These are phyloP conservation scores for Triangularia setosa DNA, from an alignment of 2,329 filamentous ascomycete species.

Conservation along the genomic window DNA sequence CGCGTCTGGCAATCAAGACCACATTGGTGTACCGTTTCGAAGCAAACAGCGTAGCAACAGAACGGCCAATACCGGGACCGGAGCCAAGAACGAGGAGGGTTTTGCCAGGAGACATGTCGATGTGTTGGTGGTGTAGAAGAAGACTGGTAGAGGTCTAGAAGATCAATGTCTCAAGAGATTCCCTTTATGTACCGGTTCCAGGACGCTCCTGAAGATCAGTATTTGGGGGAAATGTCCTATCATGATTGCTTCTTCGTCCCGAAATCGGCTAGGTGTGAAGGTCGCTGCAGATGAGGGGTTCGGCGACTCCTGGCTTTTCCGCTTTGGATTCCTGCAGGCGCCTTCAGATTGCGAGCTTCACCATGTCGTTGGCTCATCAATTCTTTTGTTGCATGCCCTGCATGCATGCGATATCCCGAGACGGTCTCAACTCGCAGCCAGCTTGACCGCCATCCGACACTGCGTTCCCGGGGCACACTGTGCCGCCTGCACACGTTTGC, in stretches of 20 bases:
- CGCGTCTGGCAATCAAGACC: constrained; percentile 44
- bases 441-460: neutral
- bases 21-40: constrained; percentile 43
- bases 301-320: neutral
- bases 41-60: constrained; percentile 39
- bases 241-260: neutral
- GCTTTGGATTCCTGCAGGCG: neutral
- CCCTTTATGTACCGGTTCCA: neutral
- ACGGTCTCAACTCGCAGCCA: neutral
- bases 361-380: neutral
- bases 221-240: neutral
- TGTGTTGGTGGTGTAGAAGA: neutral
- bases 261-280: neutral
- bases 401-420: neutral
- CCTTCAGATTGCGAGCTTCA: neutral
- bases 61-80: constrained; percentile 46
- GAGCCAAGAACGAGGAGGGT: constrained; percentile 41
- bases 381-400: neutral
- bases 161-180: neutral
- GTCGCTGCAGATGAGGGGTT: neutral
- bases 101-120: constrained; percentile 13
- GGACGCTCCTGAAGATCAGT: neutral
- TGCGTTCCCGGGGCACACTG: neutral
- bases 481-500: neutral
- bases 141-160: neutral